Conservation (phyloP, 306 rosid species). For the Begonia loranthoides region DNA sequence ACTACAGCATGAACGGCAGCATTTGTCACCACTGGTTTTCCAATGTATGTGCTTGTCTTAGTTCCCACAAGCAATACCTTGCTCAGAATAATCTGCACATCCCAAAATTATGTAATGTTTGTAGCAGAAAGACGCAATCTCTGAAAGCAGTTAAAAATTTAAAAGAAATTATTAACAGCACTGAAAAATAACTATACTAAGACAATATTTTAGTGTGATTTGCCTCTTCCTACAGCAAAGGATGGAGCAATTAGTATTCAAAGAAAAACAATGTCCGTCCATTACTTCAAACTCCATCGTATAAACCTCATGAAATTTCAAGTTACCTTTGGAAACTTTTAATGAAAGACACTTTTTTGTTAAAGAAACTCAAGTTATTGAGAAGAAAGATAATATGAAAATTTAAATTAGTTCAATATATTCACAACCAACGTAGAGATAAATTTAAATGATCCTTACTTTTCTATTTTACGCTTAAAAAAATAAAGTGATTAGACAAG, state of each 20-base stretch:
- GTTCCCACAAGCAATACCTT: conserved; percentile 94
- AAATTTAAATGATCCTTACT: no score
- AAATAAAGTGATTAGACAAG: no score
- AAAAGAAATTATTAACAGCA: not conserved
- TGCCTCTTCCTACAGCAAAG: not conserved
- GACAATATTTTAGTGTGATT: no score
- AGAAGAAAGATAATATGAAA: no score
- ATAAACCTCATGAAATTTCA: not conserved
- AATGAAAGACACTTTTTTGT: no score
- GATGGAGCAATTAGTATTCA: not conserved
- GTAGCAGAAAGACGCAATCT: not conserved
- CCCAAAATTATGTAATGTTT: conserved; percentile 8
- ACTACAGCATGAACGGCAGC: conserved; percentile 91
- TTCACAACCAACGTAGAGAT: no score
- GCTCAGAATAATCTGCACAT: conserved; percentile 62
- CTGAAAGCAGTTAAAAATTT: not conserved
- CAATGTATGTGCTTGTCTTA: conserved; percentile 59
- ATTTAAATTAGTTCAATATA: no score
- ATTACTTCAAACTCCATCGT: not conserved
- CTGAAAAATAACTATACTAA: no score
- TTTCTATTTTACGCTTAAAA: no score
- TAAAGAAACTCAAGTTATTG: no score
- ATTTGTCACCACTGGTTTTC: conserved; percentile 86
- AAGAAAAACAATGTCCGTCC: not conserved
- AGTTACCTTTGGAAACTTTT: no score